phyloP scores from a whole-genome alignment of 129 eudicot species.

The Ambrosia trifida region DNA sequence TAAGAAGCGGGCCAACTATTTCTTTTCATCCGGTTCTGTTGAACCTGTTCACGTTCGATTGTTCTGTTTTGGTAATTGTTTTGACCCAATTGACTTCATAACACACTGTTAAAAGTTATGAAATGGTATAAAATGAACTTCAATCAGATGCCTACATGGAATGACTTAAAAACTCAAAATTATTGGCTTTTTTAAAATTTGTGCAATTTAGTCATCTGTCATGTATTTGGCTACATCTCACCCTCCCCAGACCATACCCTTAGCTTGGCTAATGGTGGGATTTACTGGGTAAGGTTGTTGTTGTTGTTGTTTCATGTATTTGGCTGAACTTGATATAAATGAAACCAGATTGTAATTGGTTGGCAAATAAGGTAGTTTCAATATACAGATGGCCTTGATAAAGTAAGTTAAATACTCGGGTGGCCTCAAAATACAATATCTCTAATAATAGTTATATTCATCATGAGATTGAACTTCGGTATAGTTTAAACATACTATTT shows the following conservation, averaged over 20 bases:
- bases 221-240: neutral
- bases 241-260: too few species aligned
- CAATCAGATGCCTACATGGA: neutral
- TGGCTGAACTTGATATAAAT: neutral
- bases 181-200: neutral
- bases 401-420: neutral
- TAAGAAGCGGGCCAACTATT: too few species aligned
- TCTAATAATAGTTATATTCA: neutral
- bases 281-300: too few species aligned
- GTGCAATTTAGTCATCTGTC: neutral
- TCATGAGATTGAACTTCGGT: neutral
- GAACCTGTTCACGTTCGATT: too few species aligned
- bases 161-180: neutral
- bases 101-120: neutral
- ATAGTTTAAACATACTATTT: neutral
- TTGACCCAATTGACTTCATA: neutral
- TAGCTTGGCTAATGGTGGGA: too few species aligned
- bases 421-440: neutral
- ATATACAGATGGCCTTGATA: neutral
- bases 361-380: neutral
- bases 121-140: neutral
- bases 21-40: too few species aligned
- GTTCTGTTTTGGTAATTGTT: too few species aligned
- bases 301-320: too few species aligned
- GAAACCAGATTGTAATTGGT: neutral